Evolutionary conservation across 2,329 filamentous ascomycete species (phyloP).

Genomic region (Taxawa tesnikishii): DNA sequence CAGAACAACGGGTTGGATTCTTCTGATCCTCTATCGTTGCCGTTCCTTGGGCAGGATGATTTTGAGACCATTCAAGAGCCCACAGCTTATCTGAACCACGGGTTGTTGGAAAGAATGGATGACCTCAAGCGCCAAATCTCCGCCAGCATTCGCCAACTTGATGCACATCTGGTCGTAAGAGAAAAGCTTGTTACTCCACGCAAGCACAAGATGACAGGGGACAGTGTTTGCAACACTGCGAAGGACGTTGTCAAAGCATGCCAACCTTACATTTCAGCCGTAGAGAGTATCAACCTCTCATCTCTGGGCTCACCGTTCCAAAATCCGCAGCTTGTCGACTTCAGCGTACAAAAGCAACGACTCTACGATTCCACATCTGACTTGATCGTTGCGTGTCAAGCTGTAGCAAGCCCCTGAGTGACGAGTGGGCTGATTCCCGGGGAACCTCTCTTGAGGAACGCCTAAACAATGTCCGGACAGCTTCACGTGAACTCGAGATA

Average conservation of each 20-base stretch:
- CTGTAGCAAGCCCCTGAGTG: conserved; percentile 83
- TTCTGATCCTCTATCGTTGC: conserved; percentile 51
- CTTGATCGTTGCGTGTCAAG: conserved; percentile 74
- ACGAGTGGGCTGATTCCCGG: conserved; percentile 91
- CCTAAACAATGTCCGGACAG: conserved; percentile 64
- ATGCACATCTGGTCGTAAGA: conserved; percentile 65
- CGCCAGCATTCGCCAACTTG: conserved; percentile 74
- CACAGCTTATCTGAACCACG: conserved; percentile 59
- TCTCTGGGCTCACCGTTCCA: conserved; percentile 66
- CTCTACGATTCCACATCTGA: conserved; percentile 90
- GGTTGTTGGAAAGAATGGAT: conserved; percentile 70
- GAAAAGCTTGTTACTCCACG: conserved; percentile 73
- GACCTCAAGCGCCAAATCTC: conserved; percentile 75
- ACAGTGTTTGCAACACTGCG: conserved; percentile 67
- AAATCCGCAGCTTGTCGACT: conserved; percentile 76
- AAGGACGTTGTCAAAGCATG: conserved; percentile 77
- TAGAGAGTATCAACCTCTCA: conserved; percentile 85
- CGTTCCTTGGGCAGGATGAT: conserved; percentile 78
- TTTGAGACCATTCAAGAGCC: conserved; percentile 63
- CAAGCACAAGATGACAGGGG: conserved; percentile 68
- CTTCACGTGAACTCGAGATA: conserved; percentile 69
- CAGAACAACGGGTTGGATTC: conserved; percentile 52
- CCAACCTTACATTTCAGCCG: conserved; percentile 75
- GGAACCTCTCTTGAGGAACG: conserved; percentile 82
- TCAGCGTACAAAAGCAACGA: conserved; percentile 81